Percentiles rank a stretch among this genome's conserved stretches.
Evolutionary conservation across 148 eudicot genomes (phyloP).

Genomic region (Pouteria glomerata): DNA sequence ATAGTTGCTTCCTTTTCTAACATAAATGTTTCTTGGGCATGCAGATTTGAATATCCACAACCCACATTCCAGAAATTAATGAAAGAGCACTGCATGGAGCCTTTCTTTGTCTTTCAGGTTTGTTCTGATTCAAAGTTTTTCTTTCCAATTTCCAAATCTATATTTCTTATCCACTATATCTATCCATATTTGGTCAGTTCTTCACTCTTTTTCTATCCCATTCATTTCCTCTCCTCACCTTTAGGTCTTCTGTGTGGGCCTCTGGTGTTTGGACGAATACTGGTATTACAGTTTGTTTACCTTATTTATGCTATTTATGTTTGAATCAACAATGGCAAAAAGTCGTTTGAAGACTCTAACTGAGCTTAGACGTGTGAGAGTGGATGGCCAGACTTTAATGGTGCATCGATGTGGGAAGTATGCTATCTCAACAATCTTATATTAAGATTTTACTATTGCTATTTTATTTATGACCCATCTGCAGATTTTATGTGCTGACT

Average conservation of each 20-base stretch:
- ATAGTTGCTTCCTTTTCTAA: slow-evolving; percentile 4
- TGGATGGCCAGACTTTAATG: slow-evolving; percentile 82
- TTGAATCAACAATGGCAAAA: slow-evolving; percentile 99
- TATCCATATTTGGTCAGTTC: background rate
- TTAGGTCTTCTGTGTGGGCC: slow-evolving; percentile 96
- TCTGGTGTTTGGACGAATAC: slow-evolving; percentile 97
- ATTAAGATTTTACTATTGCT: background rate
- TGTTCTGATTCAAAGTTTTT: slow-evolving; percentile 2
- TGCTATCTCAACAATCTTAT: slow-evolving; percentile 22
- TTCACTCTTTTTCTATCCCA: background rate
- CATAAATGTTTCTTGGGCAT: slow-evolving; percentile 16
- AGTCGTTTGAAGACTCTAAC: slow-evolving; percentile 88
- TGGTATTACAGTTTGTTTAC: slow-evolving; percentile 99
- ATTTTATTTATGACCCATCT: background rate
- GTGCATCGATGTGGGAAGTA: slow-evolving; percentile 97
- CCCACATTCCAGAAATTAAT: slow-evolving; percentile 93
- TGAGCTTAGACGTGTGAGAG: slow-evolving; percentile 97
- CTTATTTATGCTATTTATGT: slow-evolving; percentile 88
- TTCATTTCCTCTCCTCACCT: slow-evolving; percentile 9
- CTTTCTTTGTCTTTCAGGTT: slow-evolving; percentile 99
- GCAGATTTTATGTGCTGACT: slow-evolving; percentile 10
- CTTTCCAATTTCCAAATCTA: background rate
- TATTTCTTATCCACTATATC: background rate
- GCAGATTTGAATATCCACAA: slow-evolving; percentile 97
- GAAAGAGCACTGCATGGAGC: slow-evolving; percentile 99